phyloP scores from a whole-genome alignment of 2,329 filamentous ascomycete genomes.

The Aschersonia sp. region DNA sequence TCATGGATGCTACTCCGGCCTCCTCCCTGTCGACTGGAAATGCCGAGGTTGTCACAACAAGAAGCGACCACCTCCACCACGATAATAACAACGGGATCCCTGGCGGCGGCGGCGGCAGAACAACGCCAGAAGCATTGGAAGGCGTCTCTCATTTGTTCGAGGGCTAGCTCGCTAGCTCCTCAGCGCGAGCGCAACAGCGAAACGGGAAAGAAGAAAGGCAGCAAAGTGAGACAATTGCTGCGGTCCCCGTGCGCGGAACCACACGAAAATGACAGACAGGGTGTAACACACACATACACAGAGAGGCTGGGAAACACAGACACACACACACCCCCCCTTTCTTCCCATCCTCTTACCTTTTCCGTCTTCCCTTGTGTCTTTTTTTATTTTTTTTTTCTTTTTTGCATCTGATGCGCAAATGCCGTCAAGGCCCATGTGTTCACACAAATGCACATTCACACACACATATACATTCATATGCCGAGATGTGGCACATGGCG shows the following conservation, averaged over 20 bases:
- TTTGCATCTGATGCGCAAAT: background rate
- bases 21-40: slow-evolving; percentile 2
- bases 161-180: slow-evolving; percentile 8
- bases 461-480: too few relatives aligned
- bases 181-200: background rate
- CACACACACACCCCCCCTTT: background rate
- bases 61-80: slow-evolving; percentile 10
- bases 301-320: too few relatives aligned
- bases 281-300: too few relatives aligned
- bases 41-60: slow-evolving; percentile 13
- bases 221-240: background rate
- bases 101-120: slow-evolving; percentile 12
- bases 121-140: slow-evolving; percentile 36
- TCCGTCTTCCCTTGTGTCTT: background rate
- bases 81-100: too few relatives aligned
- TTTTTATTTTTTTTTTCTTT: background rate
- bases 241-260: background rate
- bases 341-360: background rate
- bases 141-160: slow-evolving; percentile 39
- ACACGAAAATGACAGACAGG: too few relatives aligned
- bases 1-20: slow-evolving; percentile 37
- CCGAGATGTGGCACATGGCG: too few relatives aligned
- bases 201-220: background rate
- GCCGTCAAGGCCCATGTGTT: too few relatives aligned
- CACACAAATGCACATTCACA: too few relatives aligned